Percentiles rank a stretch among this genome's conserved stretches.
phyloP scores from a whole-genome alignment of 2,329 filamentous ascomycete species.

The Apiospora sp. region DNA sequence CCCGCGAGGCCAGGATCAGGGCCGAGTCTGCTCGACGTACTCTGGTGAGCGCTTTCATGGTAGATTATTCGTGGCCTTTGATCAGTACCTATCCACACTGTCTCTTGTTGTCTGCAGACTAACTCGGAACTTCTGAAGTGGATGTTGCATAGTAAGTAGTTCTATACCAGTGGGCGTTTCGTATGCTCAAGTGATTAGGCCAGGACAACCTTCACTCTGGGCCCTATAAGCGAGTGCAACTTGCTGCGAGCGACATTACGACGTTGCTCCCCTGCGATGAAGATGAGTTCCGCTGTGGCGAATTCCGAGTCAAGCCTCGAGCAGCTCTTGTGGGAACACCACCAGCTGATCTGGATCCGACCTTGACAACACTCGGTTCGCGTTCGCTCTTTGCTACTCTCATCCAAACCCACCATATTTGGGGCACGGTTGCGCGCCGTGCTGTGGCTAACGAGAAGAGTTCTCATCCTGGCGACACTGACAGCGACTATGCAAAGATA shows the following conservation, averaged over 20 bases:
- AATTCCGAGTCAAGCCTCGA: conserved; percentile 39
- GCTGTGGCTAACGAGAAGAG: conserved; percentile 55
- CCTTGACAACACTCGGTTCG: conserved; percentile 50
- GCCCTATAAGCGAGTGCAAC: conserved; percentile 57
- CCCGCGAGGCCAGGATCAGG: conserved; percentile 53
- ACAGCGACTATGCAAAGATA: conserved; percentile 57
- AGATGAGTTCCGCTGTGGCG: conserved; percentile 50
- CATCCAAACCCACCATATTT: conserved; percentile 63
- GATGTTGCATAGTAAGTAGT: conserved; percentile 61
- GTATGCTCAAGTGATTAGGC: conserved; percentile 37
- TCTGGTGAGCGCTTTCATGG: conserved; percentile 41
- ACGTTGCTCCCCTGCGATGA: conserved; percentile 62
- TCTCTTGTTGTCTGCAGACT: background rate
- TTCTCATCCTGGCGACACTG: conserved; percentile 53
- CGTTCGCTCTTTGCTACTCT: conserved; percentile 63
- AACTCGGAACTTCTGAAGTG: conserved; percentile 47
- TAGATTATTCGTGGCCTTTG: conserved; percentile 33
- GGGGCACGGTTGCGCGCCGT: conserved; percentile 60
- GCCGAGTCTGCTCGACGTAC: conserved; percentile 66
- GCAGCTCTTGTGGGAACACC: conserved; percentile 62
- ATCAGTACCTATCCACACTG: background rate
- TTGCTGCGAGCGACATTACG: conserved; percentile 62
- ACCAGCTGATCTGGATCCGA: conserved; percentile 55
- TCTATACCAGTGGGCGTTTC: background rate
- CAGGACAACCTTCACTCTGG: conserved; percentile 66